phyloP scores from a whole-genome alignment of 345 rosid species.

The Pelargonium nanum region DNA sequence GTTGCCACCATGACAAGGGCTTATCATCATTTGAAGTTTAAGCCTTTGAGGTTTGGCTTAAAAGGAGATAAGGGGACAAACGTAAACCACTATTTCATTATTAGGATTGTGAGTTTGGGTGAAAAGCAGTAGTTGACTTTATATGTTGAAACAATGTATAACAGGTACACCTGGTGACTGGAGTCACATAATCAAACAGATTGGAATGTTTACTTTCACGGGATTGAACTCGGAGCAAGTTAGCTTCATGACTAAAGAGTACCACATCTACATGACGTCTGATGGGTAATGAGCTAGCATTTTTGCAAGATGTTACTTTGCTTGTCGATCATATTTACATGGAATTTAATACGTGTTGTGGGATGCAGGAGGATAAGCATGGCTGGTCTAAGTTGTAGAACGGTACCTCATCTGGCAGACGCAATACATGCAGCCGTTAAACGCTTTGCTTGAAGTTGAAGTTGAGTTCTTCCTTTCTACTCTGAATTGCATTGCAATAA shows the following conservation, averaged over 20 bases:
- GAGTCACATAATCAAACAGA: conserved; percentile 25
- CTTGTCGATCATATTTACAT: neutral
- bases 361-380: conserved; percentile 39
- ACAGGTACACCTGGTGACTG: conserved; percentile 22
- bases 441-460: conserved; percentile 2
- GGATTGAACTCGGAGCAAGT: conserved; percentile 22
- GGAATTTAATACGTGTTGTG: neutral
- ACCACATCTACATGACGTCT: conserved; percentile 21
- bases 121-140: too few relatives aligned
- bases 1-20: neutral
- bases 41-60: too few relatives aligned
- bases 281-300: conserved; percentile 14
- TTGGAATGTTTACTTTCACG: conserved; percentile 22
- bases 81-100: too few relatives aligned
- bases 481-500: too few relatives aligned
- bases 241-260: conserved; percentile 16
- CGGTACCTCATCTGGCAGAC: conserved; percentile 28
- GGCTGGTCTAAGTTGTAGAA: conserved; percentile 28
- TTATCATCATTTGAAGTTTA: neutral
- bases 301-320: too few relatives aligned
- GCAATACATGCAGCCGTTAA: conserved; percentile 32
- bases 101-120: too few relatives aligned
- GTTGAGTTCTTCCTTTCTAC: neutral
- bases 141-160: too few relatives aligned
- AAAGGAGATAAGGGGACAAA: too few relatives aligned